Conservation (phyloP, 495 filamentous ascomycete genomes). For the Penicillium canescens region DNA sequence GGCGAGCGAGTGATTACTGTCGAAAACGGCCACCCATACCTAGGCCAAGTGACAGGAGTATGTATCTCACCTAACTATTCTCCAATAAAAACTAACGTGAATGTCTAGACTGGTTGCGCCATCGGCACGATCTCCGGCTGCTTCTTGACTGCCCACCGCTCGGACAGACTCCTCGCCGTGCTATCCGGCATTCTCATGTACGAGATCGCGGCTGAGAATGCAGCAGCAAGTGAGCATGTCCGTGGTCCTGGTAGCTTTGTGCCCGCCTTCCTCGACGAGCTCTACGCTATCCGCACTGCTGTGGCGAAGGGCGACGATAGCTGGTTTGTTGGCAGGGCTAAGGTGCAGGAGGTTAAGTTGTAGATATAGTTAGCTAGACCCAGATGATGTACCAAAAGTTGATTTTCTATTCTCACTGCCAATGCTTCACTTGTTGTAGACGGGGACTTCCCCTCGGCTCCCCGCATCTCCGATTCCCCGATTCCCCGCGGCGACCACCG, state of each 20-base stretch:
- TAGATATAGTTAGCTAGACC: conserved; percentile 12
- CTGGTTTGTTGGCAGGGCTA: conserved; percentile 57
- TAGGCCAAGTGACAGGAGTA: conserved; percentile 80
- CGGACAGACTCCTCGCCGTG: conserved; percentile 67
- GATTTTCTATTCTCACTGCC: not conserved
- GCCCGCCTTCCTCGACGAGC: conserved; percentile 78
- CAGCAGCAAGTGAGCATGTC: conserved; percentile 59
- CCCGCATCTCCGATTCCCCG: conserved; percentile 26
- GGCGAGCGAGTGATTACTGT: conserved; percentile 65
- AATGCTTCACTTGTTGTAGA: not conserved
- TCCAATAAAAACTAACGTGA: conserved; percentile 4
- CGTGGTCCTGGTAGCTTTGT: conserved; percentile 87
- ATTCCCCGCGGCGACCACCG: conserved; percentile 19
- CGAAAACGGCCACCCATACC: conserved; percentile 73
- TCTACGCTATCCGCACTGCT: conserved; percentile 52
- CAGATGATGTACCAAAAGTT: conserved; percentile 5
- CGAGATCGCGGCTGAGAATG: conserved; percentile 83
- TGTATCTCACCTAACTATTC: conserved; percentile 1
- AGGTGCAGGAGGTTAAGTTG: conserved; percentile 47
- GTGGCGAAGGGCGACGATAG: conserved; percentile 45
- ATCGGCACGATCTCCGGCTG: conserved; percentile 81
- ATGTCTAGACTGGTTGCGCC: conserved; percentile 68
- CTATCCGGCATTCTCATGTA: conserved; percentile 74
- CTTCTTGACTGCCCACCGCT: conserved; percentile 59
- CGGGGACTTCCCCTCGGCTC: conserved; percentile 17